phyloP scores from a whole-genome alignment of 768 basidiomycete genomes.

The Macrolepiota albuminosa region DNA sequence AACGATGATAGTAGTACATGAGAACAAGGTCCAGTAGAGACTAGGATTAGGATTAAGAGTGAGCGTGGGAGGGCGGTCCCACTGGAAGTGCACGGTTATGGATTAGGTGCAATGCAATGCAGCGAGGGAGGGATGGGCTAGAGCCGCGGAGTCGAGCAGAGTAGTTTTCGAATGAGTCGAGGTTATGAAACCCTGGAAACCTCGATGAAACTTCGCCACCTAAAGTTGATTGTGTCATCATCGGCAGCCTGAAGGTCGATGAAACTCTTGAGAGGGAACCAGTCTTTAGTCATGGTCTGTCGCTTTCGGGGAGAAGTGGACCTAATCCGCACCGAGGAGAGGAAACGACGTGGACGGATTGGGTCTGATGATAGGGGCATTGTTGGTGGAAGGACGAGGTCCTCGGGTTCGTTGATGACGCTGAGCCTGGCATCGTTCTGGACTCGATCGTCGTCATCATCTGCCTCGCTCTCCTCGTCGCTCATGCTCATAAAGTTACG shows the following conservation, averaged over 20 bases:
- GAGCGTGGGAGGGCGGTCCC: not conserved
- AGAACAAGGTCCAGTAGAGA: not conserved
- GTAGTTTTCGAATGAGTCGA: not conserved
- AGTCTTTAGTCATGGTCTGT: conserved; percentile 31
- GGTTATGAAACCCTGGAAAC: conserved; percentile 35
- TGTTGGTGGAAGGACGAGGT: conserved; percentile 28
- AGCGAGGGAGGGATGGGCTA: not conserved
- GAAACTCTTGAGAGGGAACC: conserved; percentile 60
- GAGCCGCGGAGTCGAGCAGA: not conserved
- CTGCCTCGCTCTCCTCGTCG: conserved; percentile 55
- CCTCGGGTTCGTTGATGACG: conserved; percentile 31
- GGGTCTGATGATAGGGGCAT: conserved; percentile 13
- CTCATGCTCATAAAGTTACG: conserved; percentile 64
- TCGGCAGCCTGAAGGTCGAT: conserved; percentile 45
- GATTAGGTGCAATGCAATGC: not conserved
- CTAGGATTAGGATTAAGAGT: not conserved
- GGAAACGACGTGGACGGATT: conserved; percentile 13
- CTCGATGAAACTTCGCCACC: conserved; percentile 64
- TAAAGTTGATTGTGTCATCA: conserved; percentile 43
- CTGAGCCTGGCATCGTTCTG: conserved; percentile 8
- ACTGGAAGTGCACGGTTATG: not conserved
- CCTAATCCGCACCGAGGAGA: conserved; percentile 1
- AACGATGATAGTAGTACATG: not conserved
- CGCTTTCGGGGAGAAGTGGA: conserved; percentile 12
- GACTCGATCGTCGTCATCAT: conserved; percentile 26